Evolutionary conservation across 176 grass and related monocot genomes (phyloP).

Genomic region (Phyllostachys edulis): DNA sequence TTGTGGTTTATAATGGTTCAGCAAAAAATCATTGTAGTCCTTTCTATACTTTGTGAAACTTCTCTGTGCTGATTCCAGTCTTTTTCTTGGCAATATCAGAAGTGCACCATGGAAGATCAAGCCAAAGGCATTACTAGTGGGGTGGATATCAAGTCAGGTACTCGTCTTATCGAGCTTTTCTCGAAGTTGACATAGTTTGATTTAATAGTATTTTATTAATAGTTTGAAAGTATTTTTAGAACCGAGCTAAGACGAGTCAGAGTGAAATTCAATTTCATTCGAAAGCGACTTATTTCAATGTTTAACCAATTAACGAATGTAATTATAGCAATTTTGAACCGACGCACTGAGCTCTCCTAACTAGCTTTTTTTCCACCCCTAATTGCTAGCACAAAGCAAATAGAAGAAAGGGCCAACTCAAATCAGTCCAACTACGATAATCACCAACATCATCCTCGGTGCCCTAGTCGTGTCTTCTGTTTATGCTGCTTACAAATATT

Average conservation of each 20-base stretch:
- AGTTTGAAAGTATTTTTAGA: too few relatives aligned
- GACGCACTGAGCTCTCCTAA: too few relatives aligned
- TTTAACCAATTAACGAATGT: too few relatives aligned
- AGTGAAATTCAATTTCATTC: too few relatives aligned
- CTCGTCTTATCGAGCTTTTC: too few relatives aligned
- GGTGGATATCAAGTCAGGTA: too few relatives aligned
- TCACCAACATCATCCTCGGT: conserved; percentile 52
- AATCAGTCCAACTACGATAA: conserved; percentile 35
- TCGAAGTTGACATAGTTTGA: too few relatives aligned
- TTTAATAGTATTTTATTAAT: too few relatives aligned
- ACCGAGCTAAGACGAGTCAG: too few relatives aligned
- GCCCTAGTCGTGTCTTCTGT: conserved; percentile 41
- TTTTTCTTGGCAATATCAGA: conserved; percentile 22
- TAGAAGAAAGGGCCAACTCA: conserved; percentile 68
- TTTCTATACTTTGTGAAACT: not conserved
- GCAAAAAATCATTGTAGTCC: not conserved
- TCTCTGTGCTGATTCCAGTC: not conserved
- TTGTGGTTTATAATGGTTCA: not conserved
- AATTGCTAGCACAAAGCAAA: conserved; percentile 69
- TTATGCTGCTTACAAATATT: conserved; percentile 55
- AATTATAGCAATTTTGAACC: too few relatives aligned
- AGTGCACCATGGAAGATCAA: conserved; percentile 65
- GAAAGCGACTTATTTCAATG: too few relatives aligned
- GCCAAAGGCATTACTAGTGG: conserved; percentile 40
- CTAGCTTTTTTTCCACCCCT: too few relatives aligned